A percentile compares a stretch with the other conserved stretches of the same genome.
phyloP scores from a whole-genome alignment of 2,329 filamentous ascomycete genomes.

The Lizonia empirigonia region DNA sequence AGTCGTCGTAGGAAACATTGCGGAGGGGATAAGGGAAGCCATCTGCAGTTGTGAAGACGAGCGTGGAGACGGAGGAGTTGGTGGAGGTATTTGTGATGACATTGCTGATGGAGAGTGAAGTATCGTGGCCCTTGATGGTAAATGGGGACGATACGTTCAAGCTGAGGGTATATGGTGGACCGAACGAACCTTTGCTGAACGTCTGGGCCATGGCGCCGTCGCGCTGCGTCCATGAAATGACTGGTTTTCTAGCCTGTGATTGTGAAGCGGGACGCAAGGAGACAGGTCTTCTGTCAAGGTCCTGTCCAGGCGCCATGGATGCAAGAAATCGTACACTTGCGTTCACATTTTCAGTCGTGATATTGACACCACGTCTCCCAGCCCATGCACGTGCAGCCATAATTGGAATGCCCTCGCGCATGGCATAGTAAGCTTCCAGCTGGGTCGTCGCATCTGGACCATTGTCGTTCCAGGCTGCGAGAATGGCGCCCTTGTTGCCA shows the following conservation, averaged over 20 bases:
- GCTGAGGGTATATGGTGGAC: constrained; percentile 54
- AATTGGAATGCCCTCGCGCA: constrained; percentile 53
- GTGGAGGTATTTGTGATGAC: constrained; percentile 18
- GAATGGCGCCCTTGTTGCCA: constrained; percentile 41
- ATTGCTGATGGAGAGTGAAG: constrained; percentile 47
- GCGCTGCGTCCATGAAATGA: constrained; percentile 43
- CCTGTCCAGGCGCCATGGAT: constrained; percentile 51
- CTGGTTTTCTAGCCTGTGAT: constrained; percentile 21
- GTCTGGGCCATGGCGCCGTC: constrained; percentile 10
- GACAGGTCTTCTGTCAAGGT: constrained; percentile 49
- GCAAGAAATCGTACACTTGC: constrained; percentile 47
- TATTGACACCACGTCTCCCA: constrained; percentile 44
- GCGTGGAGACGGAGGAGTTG: constrained; percentile 24
- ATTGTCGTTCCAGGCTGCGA: constrained; percentile 58
- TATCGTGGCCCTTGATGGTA: constrained; percentile 52
- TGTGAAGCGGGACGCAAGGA: constrained; percentile 10
- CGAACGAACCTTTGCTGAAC: constrained; percentile 51
- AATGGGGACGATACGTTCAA: constrained; percentile 52
- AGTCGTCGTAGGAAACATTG: constrained; percentile 52
- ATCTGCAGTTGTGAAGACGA: constrained; percentile 52
- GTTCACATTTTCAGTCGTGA: constrained; percentile 35
- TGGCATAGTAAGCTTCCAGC: constrained; percentile 56
- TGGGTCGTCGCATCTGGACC: constrained; percentile 57
- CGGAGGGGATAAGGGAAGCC: constrained; percentile 56
- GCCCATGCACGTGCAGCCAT: constrained; percentile 53